Evolutionary conservation across 2,329 filamentous ascomycete genomes (phyloP), one percentile per base, ranked within the genome.

Genomic region (Endocalyx cinctus): DNA sequence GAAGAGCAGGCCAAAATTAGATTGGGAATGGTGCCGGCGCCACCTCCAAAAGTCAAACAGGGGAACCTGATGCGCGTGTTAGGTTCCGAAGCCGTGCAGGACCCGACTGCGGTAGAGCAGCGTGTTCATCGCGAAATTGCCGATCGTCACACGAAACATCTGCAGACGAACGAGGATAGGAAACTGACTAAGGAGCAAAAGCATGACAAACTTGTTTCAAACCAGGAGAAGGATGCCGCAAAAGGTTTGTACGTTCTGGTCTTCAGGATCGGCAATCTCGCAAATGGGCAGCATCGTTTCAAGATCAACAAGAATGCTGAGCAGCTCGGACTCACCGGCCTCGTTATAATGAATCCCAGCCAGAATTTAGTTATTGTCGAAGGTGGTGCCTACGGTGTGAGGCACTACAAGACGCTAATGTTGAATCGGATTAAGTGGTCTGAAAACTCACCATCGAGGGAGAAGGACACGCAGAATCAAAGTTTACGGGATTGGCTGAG

Each of bases 51-150:
- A 63, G 87, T 98, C 48, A 97, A 96, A 66, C 94, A 94, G 62
- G 86, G 84, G 37, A 98, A 98, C 59, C 76, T 98, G 55, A 98
- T 98, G 92, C 83, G 89, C 37, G 92, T 98, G 18, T 72, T 96
- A 35, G 92, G 92, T 42, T 87, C 96, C 56, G 83, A 87, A 61
- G 75, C 75, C 13, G 90, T 98, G 46, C 94, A 95, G 55, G 92
- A 98, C 62, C 92, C 92, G 6, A 98, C 94, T 1, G 92, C 92
- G 4, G 92, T 98, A 28, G 92, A 98, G 64, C 87, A 88, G 31
- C 81, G 87, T 16, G 92, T 98, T 32, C 95, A 94, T 59, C 76
- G 82, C 33, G 88, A 98, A 60, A 96, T 98, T 45, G 84, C 84
- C 17, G 88, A 94, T 42, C 85, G 92, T 26, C 79, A 83, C 37